phyloP scores from a whole-genome alignment of 2,329 filamentous ascomycete genomes.

The Rhynchosporium graminicola region DNA sequence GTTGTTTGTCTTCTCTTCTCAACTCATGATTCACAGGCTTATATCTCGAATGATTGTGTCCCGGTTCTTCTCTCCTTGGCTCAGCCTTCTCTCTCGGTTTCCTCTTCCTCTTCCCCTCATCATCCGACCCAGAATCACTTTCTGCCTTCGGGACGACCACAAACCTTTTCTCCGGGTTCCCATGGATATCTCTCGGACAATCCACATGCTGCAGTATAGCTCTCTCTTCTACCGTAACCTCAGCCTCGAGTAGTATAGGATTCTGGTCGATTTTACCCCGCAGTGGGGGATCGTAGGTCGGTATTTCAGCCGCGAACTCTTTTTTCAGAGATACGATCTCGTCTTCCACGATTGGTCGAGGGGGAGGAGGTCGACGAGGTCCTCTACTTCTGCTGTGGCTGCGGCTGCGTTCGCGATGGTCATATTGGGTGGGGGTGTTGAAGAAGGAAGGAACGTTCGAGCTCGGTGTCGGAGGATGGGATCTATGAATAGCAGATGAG shows the following conservation, averaged over 20 bases:
- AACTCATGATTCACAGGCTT: slow-evolving; percentile 1
- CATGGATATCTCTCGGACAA: slow-evolving; percentile 27
- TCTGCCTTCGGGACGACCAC: slow-evolving; percentile 52
- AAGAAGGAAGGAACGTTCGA: slow-evolving; percentile 18
- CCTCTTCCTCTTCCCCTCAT: slow-evolving; percentile 10
- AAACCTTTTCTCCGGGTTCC: slow-evolving; percentile 59
- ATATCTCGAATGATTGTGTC: not conserved
- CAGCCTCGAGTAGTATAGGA: slow-evolving; percentile 64
- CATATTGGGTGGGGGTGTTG: slow-evolving; percentile 18
- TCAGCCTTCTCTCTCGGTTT: not conserved
- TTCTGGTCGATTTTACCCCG: slow-evolving; percentile 69
- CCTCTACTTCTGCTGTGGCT: slow-evolving; percentile 17
- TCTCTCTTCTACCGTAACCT: slow-evolving; percentile 40
- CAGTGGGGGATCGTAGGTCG: slow-evolving; percentile 56
- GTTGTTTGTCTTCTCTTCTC: not conserved
- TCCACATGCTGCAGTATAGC: slow-evolving; percentile 34
- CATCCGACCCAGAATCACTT: slow-evolving; percentile 7
- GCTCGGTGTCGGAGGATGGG: not conserved
- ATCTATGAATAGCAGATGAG: slow-evolving; percentile 5
- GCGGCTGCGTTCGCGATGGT: slow-evolving; percentile 23
- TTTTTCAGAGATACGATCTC: slow-evolving; percentile 62
- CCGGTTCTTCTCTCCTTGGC: not conserved
- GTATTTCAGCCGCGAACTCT: slow-evolving; percentile 47
- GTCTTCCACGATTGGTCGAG: slow-evolving; percentile 69
- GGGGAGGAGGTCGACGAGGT: slow-evolving; percentile 46